phyloP scores from a whole-genome alignment of 228 moss, liverwort and hornwort genomes.

The Sphagnum magellanicum region DNA sequence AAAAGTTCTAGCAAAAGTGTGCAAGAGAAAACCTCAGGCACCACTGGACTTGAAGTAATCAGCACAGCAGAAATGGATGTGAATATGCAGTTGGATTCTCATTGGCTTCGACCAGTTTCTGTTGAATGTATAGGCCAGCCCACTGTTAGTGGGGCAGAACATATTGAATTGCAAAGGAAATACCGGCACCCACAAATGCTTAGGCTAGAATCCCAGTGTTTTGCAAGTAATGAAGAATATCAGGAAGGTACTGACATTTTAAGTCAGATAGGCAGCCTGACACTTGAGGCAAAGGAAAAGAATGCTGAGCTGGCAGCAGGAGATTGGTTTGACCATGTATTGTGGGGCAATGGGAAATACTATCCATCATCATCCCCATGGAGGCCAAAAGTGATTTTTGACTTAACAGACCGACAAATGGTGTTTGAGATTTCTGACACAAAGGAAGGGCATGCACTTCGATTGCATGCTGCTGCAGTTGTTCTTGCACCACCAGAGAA shows the following conservation, averaged over 20 bases:
- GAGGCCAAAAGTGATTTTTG: slow-evolving; percentile 56
- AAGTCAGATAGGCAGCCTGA: slow-evolving; percentile 52
- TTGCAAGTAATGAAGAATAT: slow-evolving; percentile 10
- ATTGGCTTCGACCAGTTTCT: slow-evolving; percentile 56
- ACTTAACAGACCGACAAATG: slow-evolving; percentile 91
- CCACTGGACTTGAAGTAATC: slow-evolving; percentile 21
- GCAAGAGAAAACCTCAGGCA: slow-evolving; percentile 1
- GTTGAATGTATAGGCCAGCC: slow-evolving; percentile 68
- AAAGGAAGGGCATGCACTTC: slow-evolving; percentile 46
- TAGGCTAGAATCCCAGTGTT: slow-evolving; percentile 51
- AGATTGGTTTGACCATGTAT: slow-evolving; percentile 65
- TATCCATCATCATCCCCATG: slow-evolving; percentile 16
- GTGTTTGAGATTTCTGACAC: slow-evolving; percentile 77
- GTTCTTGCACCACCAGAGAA: slow-evolving; percentile 60
- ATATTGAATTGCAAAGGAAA: slow-evolving; percentile 10
- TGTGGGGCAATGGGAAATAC: slow-evolving; percentile 44
- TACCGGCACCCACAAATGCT: slow-evolving; percentile 82
- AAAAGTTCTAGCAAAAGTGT: slow-evolving; percentile 38
- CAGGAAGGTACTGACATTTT: slow-evolving; percentile 42
- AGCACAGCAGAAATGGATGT: slow-evolving; percentile 6
- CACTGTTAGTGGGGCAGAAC: slow-evolving; percentile 18
- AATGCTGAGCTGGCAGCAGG: slow-evolving; percentile 75
- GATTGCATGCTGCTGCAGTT: slow-evolving; percentile 84
- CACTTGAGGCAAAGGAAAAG: slow-evolving; percentile 47
- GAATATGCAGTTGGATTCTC: slow-evolving; percentile 11